Conservation (phyloP, 2,329 filamentous ascomycete genomes). For the Keithomyces neogunnii region DNA sequence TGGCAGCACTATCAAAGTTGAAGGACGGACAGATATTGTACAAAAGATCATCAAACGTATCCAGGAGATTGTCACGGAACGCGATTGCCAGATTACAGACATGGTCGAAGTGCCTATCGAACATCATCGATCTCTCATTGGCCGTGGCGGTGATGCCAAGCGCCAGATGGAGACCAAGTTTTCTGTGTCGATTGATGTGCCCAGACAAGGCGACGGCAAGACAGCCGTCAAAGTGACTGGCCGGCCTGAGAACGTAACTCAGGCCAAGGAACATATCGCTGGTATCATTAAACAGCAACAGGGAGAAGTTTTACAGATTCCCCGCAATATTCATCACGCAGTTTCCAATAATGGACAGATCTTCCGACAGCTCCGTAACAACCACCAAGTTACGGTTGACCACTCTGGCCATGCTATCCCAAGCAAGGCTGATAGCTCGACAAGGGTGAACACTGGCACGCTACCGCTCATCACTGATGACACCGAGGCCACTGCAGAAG, state of each 20-base stretch:
- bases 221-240: constrained; percentile 84
- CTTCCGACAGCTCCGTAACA: constrained; percentile 82
- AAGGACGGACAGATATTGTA: constrained; percentile 76
- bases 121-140: constrained; percentile 87
- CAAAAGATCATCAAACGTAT: constrained; percentile 83
- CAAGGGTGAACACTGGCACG: constrained; percentile 49
- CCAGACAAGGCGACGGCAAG: constrained; percentile 75
- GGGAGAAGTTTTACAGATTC: constrained; percentile 79
- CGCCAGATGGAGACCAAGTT: constrained; percentile 80
- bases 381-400: constrained; percentile 84
- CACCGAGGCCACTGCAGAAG: constrained; percentile 51
- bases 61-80: constrained; percentile 70
- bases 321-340: constrained; percentile 71
- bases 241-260: constrained; percentile 66
- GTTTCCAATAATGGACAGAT: constrained; percentile 86
- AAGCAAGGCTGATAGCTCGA: constrained; percentile 50
- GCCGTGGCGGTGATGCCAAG: constrained; percentile 81
- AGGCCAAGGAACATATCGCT: constrained; percentile 79
- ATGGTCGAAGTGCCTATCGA: constrained; percentile 75
- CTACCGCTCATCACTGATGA: constrained; percentile 94
- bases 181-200: constrained; percentile 80
- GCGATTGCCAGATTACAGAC: constrained; percentile 74
- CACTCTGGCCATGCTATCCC: constrained; percentile 77
- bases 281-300: constrained; percentile 76
- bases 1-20: constrained; percentile 77